Percentiles rank a stretch among this genome's conserved stretches.
Conservation (phyloP, 305 asterid species). For the Striga hermonthica region DNA sequence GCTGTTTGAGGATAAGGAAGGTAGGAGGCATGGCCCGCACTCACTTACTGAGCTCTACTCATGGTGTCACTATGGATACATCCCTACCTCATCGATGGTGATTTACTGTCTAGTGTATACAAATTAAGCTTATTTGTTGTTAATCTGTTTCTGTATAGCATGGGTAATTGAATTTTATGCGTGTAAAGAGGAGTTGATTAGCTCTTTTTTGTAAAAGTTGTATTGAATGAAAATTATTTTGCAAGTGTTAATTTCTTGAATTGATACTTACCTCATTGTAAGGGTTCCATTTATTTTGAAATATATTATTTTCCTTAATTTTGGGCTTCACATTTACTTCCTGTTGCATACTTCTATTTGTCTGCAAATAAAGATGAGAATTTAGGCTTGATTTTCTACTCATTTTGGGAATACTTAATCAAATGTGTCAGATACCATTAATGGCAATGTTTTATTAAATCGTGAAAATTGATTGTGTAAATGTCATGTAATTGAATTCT, state of each 20-base stretch:
- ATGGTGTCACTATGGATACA: constrained; percentile 73
- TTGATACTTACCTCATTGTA: constrained; percentile 5
- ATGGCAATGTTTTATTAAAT: too few relatives aligned
- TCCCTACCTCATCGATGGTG: constrained; percentile 60
- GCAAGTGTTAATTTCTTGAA: neutral
- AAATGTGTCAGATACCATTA: neutral
- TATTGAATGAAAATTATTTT: constrained; percentile 6
- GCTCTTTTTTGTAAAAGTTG: constrained; percentile 9
- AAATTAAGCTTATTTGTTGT: constrained; percentile 21
- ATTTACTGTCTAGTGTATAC: constrained; percentile 26
- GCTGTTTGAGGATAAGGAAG: constrained; percentile 73
- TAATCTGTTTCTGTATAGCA: too few relatives aligned
- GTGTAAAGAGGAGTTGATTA: too few relatives aligned
- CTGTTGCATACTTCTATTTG: neutral
- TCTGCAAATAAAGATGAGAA: neutral
- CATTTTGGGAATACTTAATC: constrained; percentile 10
- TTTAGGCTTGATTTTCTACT: constrained; percentile 10
- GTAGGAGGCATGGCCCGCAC: constrained; percentile 79
- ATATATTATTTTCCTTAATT: neutral
- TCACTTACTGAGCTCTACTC: constrained; percentile 69
- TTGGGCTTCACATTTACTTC: constrained; percentile 13
- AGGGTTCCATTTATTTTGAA: neutral
- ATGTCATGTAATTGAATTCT: too few relatives aligned
- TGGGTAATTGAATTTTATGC: too few relatives aligned
- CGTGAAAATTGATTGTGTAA: too few relatives aligned